Conservation (phyloP, 306 rosid genomes). For the Malus fusca region DNA sequence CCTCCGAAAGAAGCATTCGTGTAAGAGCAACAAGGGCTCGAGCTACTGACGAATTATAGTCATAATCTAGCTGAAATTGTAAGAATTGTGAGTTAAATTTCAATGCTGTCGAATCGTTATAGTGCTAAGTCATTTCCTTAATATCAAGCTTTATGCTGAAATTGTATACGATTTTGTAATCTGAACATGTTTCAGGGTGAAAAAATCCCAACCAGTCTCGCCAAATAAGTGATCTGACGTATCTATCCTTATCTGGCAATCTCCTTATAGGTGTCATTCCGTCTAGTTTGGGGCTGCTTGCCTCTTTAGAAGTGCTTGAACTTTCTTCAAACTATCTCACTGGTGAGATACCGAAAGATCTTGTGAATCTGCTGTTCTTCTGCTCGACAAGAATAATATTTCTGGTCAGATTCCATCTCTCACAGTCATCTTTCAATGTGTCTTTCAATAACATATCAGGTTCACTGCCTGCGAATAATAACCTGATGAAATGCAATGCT, state of each 20-base stretch:
- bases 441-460: conserved; percentile 93
- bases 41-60: conserved; percentile 79
- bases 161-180: not conserved
- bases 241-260: conserved; percentile 67
- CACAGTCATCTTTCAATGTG: conserved; percentile 51
- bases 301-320: conserved; percentile 58
- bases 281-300: conserved; percentile 50
- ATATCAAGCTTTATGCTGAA: not conserved
- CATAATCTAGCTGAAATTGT: conserved; percentile 68
- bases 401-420: conserved; percentile 78
- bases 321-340: conserved; percentile 62
- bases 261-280: conserved; percentile 60
- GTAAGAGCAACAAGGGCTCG: conserved; percentile 88
- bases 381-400: conserved; percentile 66
- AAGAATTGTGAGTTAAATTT: not conserved
- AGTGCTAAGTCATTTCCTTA: not conserved
- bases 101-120: not conserved
- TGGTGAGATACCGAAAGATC: conserved; percentile 68
- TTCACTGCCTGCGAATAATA: conserved; percentile 54
- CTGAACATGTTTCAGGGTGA: conserved; percentile 49
- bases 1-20: conserved; percentile 82
- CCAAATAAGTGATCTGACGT: conserved; percentile 42
- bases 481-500: conserved; percentile 60
- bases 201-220: conserved; percentile 48
- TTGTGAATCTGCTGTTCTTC: conserved; percentile 57